These are phyloP conservation scores for Noccaea bulbosa DNA, from an alignment of 345 rosid genomes.

Conservation along the genomic window DNA sequence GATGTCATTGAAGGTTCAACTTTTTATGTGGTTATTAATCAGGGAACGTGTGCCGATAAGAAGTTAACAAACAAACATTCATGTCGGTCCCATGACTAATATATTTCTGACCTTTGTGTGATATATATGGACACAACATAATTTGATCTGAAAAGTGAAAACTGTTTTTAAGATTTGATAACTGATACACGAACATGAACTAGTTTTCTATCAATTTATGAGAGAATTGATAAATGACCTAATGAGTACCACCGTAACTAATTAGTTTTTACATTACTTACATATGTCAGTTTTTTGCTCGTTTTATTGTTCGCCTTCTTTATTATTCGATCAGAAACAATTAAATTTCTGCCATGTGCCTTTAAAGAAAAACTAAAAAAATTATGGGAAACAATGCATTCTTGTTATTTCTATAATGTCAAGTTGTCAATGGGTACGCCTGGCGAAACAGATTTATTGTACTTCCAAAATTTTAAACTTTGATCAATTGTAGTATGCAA, in stretches of 20 bases:
- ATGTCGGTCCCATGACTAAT: slow-evolving; percentile 42
- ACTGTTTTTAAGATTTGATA: background rate
- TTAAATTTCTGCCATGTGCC: slow-evolving; percentile 4
- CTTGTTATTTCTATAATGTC: background rate
- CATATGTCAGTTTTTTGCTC: background rate
- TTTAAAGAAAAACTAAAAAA: background rate
- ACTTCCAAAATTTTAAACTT: background rate
- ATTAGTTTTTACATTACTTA: background rate
- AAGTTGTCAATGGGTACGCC: slow-evolving; percentile 7
- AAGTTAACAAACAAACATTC: slow-evolving; percentile 35
- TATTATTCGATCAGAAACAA: slow-evolving; percentile 6
- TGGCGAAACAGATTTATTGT: slow-evolving; percentile 11
- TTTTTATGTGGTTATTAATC: slow-evolving; percentile 34
- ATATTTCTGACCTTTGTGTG: slow-evolving; percentile 33
- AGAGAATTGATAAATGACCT: background rate
- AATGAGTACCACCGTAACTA: background rate
- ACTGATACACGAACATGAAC: background rate
- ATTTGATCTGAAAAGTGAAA: slow-evolving; percentile 25
- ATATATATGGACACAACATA: slow-evolving; percentile 23
- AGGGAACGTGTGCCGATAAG: slow-evolving; percentile 39
- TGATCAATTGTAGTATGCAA: background rate
- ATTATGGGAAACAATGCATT: background rate
- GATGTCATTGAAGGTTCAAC: slow-evolving; percentile 15
- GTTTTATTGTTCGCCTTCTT: background rate
- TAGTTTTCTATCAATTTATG: background rate